A percentile compares a stretch with the other conserved stretches of the same genome.
These are phyloP conservation scores for Patellifolia procumbens DNA, from an alignment of 179 eudicot genomes.

Conservation along the genomic window DNA sequence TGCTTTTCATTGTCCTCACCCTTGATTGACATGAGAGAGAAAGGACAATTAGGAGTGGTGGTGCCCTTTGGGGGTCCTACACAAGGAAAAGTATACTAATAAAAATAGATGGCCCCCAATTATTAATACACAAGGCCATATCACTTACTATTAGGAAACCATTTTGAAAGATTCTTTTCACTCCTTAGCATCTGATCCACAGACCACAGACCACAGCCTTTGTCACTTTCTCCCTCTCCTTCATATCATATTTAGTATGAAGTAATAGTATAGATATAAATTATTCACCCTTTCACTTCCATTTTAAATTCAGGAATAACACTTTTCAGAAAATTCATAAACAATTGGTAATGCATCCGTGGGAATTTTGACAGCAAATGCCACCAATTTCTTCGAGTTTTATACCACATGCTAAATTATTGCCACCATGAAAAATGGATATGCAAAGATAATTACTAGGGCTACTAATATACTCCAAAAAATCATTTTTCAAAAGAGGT, in stretches of 20 bases:
- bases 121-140: not conserved
- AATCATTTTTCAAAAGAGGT: not conserved
- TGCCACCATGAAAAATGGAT: not conserved
- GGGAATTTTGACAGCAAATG: slow-evolving; percentile 8
- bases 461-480: not conserved
- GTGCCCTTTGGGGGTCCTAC: slow-evolving; percentile 7
- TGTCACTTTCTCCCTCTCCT: slow-evolving; percentile 10
- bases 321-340: slow-evolving; percentile 17
- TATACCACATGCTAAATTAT: slow-evolving; percentile 15
- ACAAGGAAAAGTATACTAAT: not conserved
- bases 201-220: not conserved
- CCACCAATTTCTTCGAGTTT: slow-evolving; percentile 16
- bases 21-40: slow-evolving; percentile 22
- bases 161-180: slow-evolving; percentile 21
- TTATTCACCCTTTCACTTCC: slow-evolving; percentile 11
- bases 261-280: not conserved
- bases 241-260: not conserved
- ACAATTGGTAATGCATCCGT: slow-evolving; percentile 6
- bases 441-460: not conserved
- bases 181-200: slow-evolving; percentile 22
- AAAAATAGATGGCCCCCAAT: slow-evolving; percentile 13
- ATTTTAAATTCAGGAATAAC: slow-evolving; percentile 24
- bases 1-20: slow-evolving; percentile 32
- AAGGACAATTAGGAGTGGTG: slow-evolving; percentile 16
- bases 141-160: slow-evolving; percentile 1